Conservation (phyloP, 2,329 filamentous ascomycete species). For the Verticillium isaacii region DNA sequence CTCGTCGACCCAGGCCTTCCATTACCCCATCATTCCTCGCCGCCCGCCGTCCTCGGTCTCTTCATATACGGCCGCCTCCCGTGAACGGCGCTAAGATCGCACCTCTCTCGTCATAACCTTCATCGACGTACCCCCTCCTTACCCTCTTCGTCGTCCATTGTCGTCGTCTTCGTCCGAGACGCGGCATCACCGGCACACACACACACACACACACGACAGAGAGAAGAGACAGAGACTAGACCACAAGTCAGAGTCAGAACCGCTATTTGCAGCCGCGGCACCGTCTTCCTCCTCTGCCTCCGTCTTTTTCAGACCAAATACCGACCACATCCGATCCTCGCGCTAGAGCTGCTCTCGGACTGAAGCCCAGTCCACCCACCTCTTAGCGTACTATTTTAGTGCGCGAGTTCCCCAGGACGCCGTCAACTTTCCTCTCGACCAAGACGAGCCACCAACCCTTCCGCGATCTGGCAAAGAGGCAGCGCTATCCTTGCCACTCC, state of each 20-base stretch:
- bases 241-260: not conserved
- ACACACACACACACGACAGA: not conserved
- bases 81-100: conserved; percentile 16
- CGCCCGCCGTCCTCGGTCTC: conserved; percentile 8
- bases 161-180: not conserved
- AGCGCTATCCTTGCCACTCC: conserved; percentile 14
- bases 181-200: conserved; percentile 2
- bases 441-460: conserved; percentile 8
- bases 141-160: not conserved
- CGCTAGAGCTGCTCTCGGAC: conserved; percentile 13
- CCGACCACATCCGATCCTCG: conserved; percentile 14
- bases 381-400: conserved; percentile 17
- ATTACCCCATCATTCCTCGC: conserved; percentile 12
- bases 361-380: conserved; percentile 14
- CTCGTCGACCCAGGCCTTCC: conserved; percentile 9
- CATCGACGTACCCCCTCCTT: conserved; percentile 13
- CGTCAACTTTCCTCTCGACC: conserved; percentile 6
- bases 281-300: conserved; percentile 1
- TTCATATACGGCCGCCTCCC: conserved; percentile 14
- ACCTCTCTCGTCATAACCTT: conserved; percentile 15
- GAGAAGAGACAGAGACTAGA: not conserved
- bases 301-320: conserved; percentile 1
- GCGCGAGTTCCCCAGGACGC: conserved; percentile 13
- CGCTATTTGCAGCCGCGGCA: conserved; percentile 1
- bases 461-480: conserved; percentile 13